Conservation (phyloP, 768 basidiomycete genomes). For the Agaricus sinodeliciosus region DNA sequence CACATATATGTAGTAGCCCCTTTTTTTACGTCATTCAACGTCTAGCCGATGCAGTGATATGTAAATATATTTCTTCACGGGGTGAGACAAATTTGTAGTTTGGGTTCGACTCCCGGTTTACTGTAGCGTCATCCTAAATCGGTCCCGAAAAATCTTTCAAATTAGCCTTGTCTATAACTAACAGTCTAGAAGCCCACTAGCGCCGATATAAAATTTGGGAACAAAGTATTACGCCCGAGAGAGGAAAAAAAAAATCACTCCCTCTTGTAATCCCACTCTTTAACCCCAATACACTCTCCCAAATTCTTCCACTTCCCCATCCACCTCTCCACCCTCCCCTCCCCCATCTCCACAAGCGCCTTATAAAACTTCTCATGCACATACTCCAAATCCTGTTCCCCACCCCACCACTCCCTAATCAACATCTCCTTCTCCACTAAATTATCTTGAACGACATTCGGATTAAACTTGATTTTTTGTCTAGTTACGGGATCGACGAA, state of each 20-base stretch:
- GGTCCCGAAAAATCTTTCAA: too few species aligned
- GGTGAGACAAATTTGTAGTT: too few species aligned
- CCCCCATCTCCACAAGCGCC: constrained; percentile 48
- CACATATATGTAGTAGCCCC: too few species aligned
- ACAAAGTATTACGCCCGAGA: neutral
- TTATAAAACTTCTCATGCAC: constrained; percentile 74
- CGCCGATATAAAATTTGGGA: too few species aligned
- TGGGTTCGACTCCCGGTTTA: too few species aligned
- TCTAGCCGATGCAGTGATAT: too few species aligned
- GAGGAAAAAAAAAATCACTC: neutral
- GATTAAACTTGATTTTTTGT: constrained; percentile 71
- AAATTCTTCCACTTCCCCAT: constrained; percentile 58
- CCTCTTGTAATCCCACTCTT: constrained; percentile 74
- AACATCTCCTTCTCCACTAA: constrained; percentile 68
- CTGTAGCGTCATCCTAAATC: too few species aligned
- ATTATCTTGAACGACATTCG: constrained; percentile 54
- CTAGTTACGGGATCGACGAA: constrained; percentile 82
- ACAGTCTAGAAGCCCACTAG: too few species aligned
- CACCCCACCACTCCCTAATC: constrained; percentile 66
- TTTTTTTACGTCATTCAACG: too few species aligned
- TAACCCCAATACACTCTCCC: constrained; percentile 64
- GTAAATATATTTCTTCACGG: too few species aligned
- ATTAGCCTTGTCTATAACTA: too few species aligned
- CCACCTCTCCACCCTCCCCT: constrained; percentile 41
- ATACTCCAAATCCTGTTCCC: constrained; percentile 61